Percentiles rank a stretch among this genome's conserved stretches.
phyloP scores from a whole-genome alignment of 2,329 filamentous ascomycete genomes.

The Acrodontium crateriforme region DNA sequence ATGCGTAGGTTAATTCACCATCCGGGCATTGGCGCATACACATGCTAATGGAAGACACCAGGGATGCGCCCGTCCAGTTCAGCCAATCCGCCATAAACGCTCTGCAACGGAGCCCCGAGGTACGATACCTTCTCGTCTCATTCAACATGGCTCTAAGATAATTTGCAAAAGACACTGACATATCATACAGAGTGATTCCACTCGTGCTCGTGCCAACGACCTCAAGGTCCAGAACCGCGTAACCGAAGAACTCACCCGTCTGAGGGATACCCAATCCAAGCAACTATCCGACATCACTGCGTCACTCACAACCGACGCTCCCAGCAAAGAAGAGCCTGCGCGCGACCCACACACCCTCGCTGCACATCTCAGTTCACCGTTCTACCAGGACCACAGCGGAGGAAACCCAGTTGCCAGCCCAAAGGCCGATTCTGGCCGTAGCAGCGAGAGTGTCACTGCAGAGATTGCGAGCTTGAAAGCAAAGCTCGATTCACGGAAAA shows the following conservation, averaged over 20 bases:
- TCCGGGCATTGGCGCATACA: constrained; percentile 1
- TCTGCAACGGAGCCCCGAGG: constrained; percentile 74
- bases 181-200: constrained; percentile 61
- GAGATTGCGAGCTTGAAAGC: constrained; percentile 43
- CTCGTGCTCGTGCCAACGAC: constrained; percentile 70
- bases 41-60: constrained; percentile 18
- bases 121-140: constrained; percentile 29
- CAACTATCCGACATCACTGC: constrained; percentile 54
- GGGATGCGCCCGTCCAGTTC: constrained; percentile 52
- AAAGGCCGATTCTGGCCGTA: constrained; percentile 28
- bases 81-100: constrained; percentile 72
- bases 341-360: constrained; percentile 14
- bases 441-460: constrained; percentile 38
- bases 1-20: constrained; percentile 35
- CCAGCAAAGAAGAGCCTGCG: constrained; percentile 6
- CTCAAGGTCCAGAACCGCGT: constrained; percentile 81
- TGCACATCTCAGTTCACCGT: constrained; percentile 20
- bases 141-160: not conserved
- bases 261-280: constrained; percentile 56
- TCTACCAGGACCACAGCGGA: constrained; percentile 24
- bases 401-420: constrained; percentile 9
- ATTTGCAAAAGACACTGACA: not conserved
- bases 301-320: constrained; percentile 29
- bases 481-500: constrained; percentile 40
- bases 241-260: constrained; percentile 66